phyloP scores from a whole-genome alignment of 306 rosid genomes.

The Dryas drummondii region DNA sequence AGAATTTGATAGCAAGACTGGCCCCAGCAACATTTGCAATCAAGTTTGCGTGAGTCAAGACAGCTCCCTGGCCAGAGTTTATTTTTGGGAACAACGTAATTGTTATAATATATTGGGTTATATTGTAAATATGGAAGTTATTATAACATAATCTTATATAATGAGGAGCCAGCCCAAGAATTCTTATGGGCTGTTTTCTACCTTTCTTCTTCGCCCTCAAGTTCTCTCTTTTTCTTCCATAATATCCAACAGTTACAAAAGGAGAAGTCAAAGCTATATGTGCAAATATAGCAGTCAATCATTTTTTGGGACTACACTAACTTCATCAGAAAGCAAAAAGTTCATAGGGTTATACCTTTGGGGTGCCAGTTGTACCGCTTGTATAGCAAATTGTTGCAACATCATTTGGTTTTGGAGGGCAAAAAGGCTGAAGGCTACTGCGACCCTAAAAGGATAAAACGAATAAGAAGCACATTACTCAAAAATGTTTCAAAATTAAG shows the following conservation, averaged over 20 bases:
- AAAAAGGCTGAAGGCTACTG: conserved; percentile 69
- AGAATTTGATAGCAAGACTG: conserved; percentile 44
- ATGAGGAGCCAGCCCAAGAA: background rate
- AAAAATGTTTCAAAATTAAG: background rate
- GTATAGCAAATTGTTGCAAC: conserved; percentile 94
- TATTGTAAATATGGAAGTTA: background rate
- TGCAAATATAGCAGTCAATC: background rate
- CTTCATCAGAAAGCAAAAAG: conserved; percentile 23
- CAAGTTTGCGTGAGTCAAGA: conserved; percentile 80
- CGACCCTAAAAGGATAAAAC: conserved; percentile 64
- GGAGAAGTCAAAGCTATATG: background rate
- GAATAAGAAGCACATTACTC: conserved; percentile 21
- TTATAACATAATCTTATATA: background rate
- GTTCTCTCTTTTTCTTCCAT: background rate
- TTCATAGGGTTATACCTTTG: conserved; percentile 59
- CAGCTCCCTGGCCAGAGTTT: conserved; percentile 73
- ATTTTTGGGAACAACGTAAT: conserved; percentile 28
- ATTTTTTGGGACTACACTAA: background rate
- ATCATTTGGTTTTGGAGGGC: conserved; percentile 83
- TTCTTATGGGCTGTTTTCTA: background rate
- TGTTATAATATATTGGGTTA: conserved; percentile 11
- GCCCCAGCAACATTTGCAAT: conserved; percentile 89
- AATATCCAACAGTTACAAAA: background rate
- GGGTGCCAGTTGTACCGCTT: conserved; percentile 99
- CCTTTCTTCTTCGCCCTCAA: background rate